Evolutionary conservation across 2,329 filamentous ascomycete species (phyloP).

Genomic region (Sporothrix brasiliensis): DNA sequence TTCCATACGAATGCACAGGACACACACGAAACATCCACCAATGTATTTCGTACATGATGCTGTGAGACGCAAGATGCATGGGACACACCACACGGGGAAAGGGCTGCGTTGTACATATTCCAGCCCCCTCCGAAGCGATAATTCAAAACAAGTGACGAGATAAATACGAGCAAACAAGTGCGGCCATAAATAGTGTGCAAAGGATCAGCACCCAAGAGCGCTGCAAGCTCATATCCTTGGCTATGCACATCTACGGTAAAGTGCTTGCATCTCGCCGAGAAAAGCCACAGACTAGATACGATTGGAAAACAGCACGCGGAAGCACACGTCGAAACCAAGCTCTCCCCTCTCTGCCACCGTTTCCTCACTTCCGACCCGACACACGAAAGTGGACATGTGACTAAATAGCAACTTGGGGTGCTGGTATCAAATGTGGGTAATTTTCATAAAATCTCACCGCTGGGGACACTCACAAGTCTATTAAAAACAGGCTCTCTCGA

Average conservation of each 20-base stretch:
- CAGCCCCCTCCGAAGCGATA: background rate
- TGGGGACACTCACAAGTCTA: background rate
- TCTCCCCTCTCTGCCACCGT: background rate
- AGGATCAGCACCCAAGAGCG: background rate
- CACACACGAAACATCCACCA: slow-evolving; percentile 11
- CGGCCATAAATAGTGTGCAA: background rate
- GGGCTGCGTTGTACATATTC: background rate
- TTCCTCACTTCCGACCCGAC: background rate
- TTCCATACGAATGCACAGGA: background rate
- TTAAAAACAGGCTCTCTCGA: background rate
- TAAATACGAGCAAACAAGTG: background rate
- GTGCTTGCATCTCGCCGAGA: slow-evolving; percentile 9
- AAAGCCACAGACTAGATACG: background rate
- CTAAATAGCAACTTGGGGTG: too few relatives aligned
- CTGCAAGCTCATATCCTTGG: background rate
- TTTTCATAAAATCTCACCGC: too few relatives aligned
- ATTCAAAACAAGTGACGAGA: background rate
- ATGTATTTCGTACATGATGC: slow-evolving; percentile 10
- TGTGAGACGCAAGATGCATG: background rate
- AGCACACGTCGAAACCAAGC: background rate
- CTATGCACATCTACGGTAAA: background rate
- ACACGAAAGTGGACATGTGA: too few relatives aligned
- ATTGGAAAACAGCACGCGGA: background rate
- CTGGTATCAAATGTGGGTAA: too few relatives aligned
- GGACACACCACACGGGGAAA: slow-evolving; percentile 3